A percentile compares a stretch with the other conserved stretches of the same genome.
phyloP scores from a whole-genome alignment of 2,329 filamentous ascomycete species.

The Orbilia brochopaga region DNA sequence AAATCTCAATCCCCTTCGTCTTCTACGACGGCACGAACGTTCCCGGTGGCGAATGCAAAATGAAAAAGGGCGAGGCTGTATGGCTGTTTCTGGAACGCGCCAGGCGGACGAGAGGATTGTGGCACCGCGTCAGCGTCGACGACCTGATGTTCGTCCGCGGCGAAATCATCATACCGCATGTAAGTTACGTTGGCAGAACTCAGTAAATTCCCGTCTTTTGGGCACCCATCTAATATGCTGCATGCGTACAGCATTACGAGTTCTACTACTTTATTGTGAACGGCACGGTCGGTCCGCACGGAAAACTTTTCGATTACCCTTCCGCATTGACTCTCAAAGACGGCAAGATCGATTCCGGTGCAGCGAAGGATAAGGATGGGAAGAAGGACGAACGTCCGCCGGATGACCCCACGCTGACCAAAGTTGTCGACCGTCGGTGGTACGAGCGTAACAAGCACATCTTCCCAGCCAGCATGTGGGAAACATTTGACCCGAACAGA shows the following conservation, averaged over 20 bases:
- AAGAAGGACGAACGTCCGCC: conserved; percentile 65
- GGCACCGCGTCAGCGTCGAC: conserved; percentile 92
- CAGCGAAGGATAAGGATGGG: conserved; percentile 58
- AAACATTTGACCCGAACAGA: conserved; percentile 87
- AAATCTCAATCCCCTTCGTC: conserved; percentile 90
- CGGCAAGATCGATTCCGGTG: conserved; percentile 36
- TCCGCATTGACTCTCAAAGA: conserved; percentile 51
- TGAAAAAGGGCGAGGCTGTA: conserved; percentile 90
- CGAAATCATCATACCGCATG: conserved; percentile 90
- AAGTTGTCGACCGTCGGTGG: conserved; percentile 95
- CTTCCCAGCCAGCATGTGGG: conserved; percentile 93
- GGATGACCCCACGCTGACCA: conserved; percentile 81
- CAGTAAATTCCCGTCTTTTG: background rate
- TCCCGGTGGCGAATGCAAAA: conserved; percentile 76
- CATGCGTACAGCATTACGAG: conserved; percentile 80
- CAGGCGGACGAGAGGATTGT: conserved; percentile 72
- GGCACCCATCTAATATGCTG: conserved; percentile 3
- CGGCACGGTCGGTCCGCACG: conserved; percentile 74
- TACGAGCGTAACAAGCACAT: conserved; percentile 99
- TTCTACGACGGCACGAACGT: conserved; percentile 91
- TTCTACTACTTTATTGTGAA: conserved; percentile 98
- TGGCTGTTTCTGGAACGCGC: conserved; percentile 84
- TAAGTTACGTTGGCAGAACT: conserved; percentile 62
- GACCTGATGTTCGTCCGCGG: conserved; percentile 92
- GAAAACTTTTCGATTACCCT: conserved; percentile 75